Evolutionary conservation across 257 asterid genomes (phyloP).

Genomic region (Nicotiana tomentosiformis): DNA sequence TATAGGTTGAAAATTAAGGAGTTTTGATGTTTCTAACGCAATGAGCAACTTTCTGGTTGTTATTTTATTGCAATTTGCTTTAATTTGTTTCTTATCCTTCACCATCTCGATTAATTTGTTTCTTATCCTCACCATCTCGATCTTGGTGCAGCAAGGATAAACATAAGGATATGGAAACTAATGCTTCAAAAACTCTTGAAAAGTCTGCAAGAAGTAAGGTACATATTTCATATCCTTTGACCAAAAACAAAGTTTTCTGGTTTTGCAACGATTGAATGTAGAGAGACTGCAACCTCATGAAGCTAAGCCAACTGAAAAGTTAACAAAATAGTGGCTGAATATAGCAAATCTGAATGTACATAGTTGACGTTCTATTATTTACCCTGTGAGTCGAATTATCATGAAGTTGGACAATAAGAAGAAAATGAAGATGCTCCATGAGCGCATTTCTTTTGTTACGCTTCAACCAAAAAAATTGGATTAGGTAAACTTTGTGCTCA

Average conservation of each 20-base stretch:
- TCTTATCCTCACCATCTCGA: conserved; percentile 6
- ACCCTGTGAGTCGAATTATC: neutral
- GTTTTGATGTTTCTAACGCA: neutral
- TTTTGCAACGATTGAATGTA: neutral
- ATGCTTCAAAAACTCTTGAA: conserved; percentile 30
- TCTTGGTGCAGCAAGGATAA: conserved; percentile 50
- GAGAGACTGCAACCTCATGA: neutral
- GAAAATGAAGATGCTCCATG: neutral
- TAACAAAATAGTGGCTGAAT: neutral
- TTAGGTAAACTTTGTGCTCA: neutral
- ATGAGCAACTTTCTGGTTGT: neutral
- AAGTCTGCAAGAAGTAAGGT: conserved; percentile 67
- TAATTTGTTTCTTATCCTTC: conserved; percentile 4
- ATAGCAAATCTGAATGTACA: neutral
- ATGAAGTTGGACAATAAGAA: neutral
- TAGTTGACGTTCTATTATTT: too few species aligned
- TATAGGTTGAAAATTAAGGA: neutral
- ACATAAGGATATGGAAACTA: conserved; percentile 30
- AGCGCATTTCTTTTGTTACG: neutral
- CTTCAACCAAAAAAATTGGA: neutral
- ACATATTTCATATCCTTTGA: conserved; percentile 15
- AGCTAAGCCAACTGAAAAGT: neutral
- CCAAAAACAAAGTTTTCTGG: neutral
- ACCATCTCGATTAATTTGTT: neutral
- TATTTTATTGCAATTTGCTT: neutral